A percentile compares a stretch with the other conserved stretches of the same genome.
Evolutionary conservation across 108 stramenopile genomes (phyloP).

Genomic region (Pseudonitzschia multiseries): DNA sequence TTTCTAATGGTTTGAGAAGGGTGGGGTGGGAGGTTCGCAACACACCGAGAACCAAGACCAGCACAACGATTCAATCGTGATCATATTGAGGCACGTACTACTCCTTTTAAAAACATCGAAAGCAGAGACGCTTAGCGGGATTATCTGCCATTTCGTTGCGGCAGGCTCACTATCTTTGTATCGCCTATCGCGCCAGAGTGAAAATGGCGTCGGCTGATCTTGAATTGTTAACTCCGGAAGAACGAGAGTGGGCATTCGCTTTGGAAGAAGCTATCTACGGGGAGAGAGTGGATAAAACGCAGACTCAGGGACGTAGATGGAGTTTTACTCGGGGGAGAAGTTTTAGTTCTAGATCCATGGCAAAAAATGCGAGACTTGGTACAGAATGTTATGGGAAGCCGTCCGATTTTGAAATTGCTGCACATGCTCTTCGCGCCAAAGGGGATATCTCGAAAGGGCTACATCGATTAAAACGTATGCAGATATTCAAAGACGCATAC

Average conservation of each 20-base stretch:
- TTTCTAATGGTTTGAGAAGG: too few species aligned
- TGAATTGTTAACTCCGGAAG: background rate
- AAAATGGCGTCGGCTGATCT: background rate
- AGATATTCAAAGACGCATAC: slow-evolving; percentile 16
- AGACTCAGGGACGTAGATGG: background rate
- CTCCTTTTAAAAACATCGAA: too few species aligned
- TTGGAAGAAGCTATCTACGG: slow-evolving; percentile 7
- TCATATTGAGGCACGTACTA: too few species aligned
- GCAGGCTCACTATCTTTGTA: too few species aligned
- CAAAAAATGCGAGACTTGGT: background rate
- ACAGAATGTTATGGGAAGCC: background rate
- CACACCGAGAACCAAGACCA: too few species aligned
- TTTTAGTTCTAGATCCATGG: background rate
- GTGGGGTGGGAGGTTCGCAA: too few species aligned
- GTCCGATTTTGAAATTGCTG: slow-evolving; percentile 22
- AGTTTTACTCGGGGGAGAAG: background rate
- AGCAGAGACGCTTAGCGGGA: too few species aligned
- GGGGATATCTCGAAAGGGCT: background rate
- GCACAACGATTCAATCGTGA: too few species aligned
- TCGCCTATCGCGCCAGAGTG: too few species aligned
- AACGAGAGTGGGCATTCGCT: slow-evolving; percentile 6
- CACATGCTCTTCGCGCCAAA: slow-evolving; percentile 23
- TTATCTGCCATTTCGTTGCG: too few species aligned
- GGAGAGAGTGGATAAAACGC: background rate
- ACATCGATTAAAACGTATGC: slow-evolving; percentile 10